Conservation (phyloP, 2,329 filamentous ascomycete species). For the Fusarium annulatum region DNA sequence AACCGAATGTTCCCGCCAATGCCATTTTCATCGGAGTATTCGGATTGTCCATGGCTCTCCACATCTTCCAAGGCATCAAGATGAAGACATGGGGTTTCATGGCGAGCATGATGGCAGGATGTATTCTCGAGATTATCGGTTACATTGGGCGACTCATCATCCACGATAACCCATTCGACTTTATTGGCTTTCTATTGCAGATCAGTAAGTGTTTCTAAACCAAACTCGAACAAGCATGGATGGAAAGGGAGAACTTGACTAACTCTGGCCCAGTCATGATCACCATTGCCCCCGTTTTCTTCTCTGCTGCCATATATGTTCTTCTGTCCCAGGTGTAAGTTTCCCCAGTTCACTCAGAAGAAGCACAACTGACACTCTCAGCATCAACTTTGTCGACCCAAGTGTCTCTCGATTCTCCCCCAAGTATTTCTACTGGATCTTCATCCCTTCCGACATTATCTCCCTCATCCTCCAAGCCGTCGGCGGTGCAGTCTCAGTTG, state of each 20-base stretch:
- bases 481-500: conserved; percentile 59
- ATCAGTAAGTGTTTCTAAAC: conserved; percentile 59
- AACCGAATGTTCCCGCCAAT: conserved; percentile 36
- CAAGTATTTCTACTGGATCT: conserved; percentile 43
- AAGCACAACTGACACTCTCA: neutral
- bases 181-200: conserved; percentile 71
- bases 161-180: conserved; percentile 65
- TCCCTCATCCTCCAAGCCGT: conserved; percentile 63
- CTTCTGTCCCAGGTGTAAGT: conserved; percentile 46
- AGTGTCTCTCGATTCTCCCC: conserved; percentile 39
- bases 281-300: conserved; percentile 48
- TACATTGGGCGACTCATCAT: conserved; percentile 69
- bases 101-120: conserved; percentile 63
- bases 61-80: conserved; percentile 36
- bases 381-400: conserved; percentile 41
- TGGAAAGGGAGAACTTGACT: neutral
- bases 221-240: neutral
- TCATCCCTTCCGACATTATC: conserved; percentile 59
- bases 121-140: conserved; percentile 67
- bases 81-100: conserved; percentile 53
- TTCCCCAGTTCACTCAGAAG: no score
- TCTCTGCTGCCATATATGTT: conserved; percentile 46
- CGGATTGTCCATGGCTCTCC: conserved; percentile 28
- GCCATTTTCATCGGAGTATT: conserved; percentile 37
- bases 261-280: conserved; percentile 45